A percentile compares a stretch with the other conserved stretches of the same genome.
phyloP scores from a whole-genome alignment of 306 rosid species.

The Medicago lupulina region DNA sequence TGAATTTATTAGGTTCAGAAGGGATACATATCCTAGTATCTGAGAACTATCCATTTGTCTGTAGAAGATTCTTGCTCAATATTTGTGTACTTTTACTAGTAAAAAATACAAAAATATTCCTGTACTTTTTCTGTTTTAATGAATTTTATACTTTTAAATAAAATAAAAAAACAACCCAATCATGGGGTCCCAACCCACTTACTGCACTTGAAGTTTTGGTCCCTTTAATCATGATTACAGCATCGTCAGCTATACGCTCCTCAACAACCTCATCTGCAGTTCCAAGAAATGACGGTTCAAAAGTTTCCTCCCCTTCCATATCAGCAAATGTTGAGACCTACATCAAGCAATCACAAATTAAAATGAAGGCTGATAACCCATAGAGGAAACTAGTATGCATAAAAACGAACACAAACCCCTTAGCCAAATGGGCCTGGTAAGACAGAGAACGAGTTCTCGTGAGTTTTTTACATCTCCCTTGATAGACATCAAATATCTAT shows the following conservation, averaged over 20 bases:
- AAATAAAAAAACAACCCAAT: background rate
- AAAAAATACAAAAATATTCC: background rate
- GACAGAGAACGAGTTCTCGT: background rate
- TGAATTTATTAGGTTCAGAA: background rate
- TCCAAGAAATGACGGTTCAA: conserved; percentile 93
- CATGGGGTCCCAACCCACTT: conserved; percentile 43
- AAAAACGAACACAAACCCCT: background rate
- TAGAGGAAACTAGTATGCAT: too few relatives aligned
- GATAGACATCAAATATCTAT: background rate
- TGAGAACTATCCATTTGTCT: background rate
- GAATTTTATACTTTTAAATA: background rate
- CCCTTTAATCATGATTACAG: conserved; percentile 88
- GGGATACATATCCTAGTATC: background rate
- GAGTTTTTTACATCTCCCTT: background rate
- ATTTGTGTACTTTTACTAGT: background rate
- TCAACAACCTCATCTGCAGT: conserved; percentile 96
- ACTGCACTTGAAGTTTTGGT: conserved; percentile 89
- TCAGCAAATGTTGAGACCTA: conserved; percentile 99
- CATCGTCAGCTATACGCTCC: conserved; percentile 93
- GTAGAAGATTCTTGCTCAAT: conserved; percentile 21
- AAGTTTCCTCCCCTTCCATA: conserved; percentile 99
- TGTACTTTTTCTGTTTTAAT: background rate
- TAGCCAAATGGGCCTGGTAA: background rate
- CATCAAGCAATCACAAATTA: conserved; percentile 30
- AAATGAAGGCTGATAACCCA: too few relatives aligned